phyloP scores from a whole-genome alignment of 441 rosid genomes.

The Erodium moschatum region DNA sequence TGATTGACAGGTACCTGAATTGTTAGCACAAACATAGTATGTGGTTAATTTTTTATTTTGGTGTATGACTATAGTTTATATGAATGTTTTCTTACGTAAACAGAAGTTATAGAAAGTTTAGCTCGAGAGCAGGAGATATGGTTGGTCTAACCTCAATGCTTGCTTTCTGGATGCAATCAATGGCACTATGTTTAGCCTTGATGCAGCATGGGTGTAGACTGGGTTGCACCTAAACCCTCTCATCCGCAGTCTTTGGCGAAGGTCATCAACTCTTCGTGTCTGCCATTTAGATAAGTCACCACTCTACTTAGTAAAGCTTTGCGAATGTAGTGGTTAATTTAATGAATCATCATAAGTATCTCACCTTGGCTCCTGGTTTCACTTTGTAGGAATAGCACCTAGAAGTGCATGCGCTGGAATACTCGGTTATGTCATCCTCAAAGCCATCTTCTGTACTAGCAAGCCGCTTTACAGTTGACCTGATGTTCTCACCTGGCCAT shows the following conservation, averaged over 20 bases:
- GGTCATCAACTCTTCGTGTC: constrained; percentile 56
- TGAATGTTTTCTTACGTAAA: neutral
- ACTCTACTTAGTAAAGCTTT: constrained; percentile 16
- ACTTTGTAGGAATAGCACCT: constrained; percentile 58
- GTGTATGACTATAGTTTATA: neutral
- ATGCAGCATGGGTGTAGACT: constrained; percentile 50
- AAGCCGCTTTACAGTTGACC: constrained; percentile 42
- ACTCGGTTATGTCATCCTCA: constrained; percentile 47
- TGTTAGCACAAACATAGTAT: constrained; percentile 16
- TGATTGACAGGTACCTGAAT: constrained; percentile 70
- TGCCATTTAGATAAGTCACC: constrained; percentile 29
- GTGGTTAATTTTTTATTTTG: constrained; percentile 11
- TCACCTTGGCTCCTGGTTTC: constrained; percentile 63
- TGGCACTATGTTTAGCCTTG: constrained; percentile 68
- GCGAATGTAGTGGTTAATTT: constrained; percentile 5
- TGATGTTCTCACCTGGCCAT: constrained; percentile 77
- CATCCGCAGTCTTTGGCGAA: constrained; percentile 73
- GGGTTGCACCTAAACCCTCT: constrained; percentile 76
- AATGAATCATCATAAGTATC: constrained; percentile 11
- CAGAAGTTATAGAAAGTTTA: neutral
- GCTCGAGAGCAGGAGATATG: neutral
- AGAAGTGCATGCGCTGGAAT: constrained; percentile 38
- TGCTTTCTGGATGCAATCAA: constrained; percentile 76
- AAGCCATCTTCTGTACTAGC: constrained; percentile 42
- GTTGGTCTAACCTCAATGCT: constrained; percentile 57